These are phyloP conservation scores for Glycine latifolia DNA, from an alignment of 306 rosid genomes.

Conservation along the genomic window DNA sequence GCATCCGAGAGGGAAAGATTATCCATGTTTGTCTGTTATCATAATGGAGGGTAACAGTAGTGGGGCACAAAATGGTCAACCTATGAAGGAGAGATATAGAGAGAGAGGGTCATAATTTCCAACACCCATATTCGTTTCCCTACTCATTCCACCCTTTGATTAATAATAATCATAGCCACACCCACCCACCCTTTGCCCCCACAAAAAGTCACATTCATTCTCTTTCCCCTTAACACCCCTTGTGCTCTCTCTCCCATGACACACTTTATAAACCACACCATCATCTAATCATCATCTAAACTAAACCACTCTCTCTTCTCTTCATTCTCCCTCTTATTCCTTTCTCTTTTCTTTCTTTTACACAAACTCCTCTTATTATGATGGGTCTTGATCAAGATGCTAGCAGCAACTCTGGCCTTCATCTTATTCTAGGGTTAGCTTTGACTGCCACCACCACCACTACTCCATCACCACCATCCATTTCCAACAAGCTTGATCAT, in stretches of 20 bases:
- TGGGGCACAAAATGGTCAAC: slow-evolving; percentile 93
- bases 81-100: slow-evolving; percentile 57
- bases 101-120: slow-evolving; percentile 28
- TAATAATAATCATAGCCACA: slow-evolving; percentile 81
- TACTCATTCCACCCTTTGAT: slow-evolving; percentile 81
- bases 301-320: not conserved
- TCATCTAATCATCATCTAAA: slow-evolving; percentile 41
- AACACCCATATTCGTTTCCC: slow-evolving; percentile 63
- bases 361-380: not conserved
- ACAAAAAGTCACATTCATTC: slow-evolving; percentile 70
- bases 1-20: slow-evolving; percentile 44
- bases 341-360: too few species aligned
- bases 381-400: slow-evolving; percentile 74
- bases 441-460: slow-evolving; percentile 29
- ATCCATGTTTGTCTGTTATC: slow-evolving; percentile 54
- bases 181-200: slow-evolving; percentile 86
- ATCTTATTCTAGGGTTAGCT: slow-evolving; percentile 73
- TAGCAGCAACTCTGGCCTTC: slow-evolving; percentile 57
- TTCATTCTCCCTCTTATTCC: too few species aligned
- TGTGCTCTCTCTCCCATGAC: not conserved
- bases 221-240: slow-evolving; percentile 51
- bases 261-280: slow-evolving; percentile 54
- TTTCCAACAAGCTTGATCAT: slow-evolving; percentile 38
- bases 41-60: slow-evolving; percentile 62
- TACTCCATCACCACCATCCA: slow-evolving; percentile 33